Evolutionary conservation across 2,329 filamentous ascomycete species (phyloP), one percentile per base, ranked within the genome.

Genomic region (Lachnellula suecica): DNA sequence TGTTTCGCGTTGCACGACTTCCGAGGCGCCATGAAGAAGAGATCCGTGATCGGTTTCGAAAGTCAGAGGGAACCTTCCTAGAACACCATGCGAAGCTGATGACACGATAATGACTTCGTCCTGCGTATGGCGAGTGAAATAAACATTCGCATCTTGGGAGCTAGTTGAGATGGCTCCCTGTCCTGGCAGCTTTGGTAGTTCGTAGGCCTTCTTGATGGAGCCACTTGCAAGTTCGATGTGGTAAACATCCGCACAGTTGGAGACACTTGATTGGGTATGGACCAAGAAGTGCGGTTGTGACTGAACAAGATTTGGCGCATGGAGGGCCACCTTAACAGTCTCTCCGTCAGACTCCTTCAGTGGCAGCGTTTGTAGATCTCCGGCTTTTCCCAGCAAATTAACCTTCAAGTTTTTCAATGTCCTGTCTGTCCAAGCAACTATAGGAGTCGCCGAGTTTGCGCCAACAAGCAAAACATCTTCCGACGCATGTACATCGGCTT

Each of bases 191-290:
- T 83, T 82, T 0, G 92, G 89, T 11, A 97, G 76, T 24, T 87
- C 83, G 68, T 96, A 96, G 1, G 87, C 87, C 68, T 89, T 91
- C n/a, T 78, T 79, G 24, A 93, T 79, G 17, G 79, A 80, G 49
- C 78, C 81, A 53, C 78, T 85, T 71, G 86, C 86, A 47, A 89
- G 70, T 61, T 96, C 82, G 53, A 95, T 80, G 63, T 96, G 90
- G 66, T 87, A 97, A 25, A 97, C 87, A 56, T 95, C 88, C 3
- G 88, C 93, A 75, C 88, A 90, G 66, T 92, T 89, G 17, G 84
- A 84, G 2, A 75, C 75, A 31, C 76, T 76, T 0, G 89, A 89
- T 62, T 85, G 79, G 62, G 84, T 91, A 61, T 96, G 89, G 4
- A 96, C 88, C 27, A 97, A 74, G 73, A 97, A 95, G 72, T 96